Percentiles rank a stretch among this genome's conserved stretches.
These are phyloP conservation scores for Apiospora koreana DNA, from an alignment of 2,329 filamentous ascomycete species.

Conservation along the genomic window DNA sequence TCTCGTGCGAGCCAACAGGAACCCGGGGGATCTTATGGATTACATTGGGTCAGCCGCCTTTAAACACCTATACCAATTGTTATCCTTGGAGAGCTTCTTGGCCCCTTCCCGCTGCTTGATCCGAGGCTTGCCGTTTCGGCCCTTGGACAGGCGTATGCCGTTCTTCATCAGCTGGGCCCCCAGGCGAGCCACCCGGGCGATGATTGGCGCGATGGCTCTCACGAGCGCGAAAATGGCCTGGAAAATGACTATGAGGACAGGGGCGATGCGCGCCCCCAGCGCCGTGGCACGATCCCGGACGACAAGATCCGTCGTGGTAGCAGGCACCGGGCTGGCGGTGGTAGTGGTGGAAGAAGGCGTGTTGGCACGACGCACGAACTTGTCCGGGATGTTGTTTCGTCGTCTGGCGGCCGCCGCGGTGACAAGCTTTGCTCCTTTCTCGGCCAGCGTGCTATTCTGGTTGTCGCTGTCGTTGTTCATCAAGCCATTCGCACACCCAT, in stretches of 20 bases:
- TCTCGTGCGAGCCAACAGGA: no score
- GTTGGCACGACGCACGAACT: neutral
- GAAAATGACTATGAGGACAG: neutral
- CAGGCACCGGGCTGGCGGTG: no score
- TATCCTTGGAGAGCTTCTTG: neutral
- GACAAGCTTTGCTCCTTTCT: no score
- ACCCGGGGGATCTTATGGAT: no score
- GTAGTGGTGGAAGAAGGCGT: neutral
- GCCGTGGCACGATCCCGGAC: neutral
- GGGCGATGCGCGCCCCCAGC: neutral
- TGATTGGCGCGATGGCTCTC: neutral
- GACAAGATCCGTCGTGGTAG: no score
- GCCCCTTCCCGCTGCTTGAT: neutral
- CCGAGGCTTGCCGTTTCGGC: neutral
- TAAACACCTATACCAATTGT: neutral
- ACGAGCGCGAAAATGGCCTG: neutral
- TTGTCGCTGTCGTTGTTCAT: neutral
- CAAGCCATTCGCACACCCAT: no score
- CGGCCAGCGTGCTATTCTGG: no score
- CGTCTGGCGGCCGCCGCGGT: no score
- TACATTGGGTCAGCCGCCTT: no score
- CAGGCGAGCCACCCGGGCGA: neutral
- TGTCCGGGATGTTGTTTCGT: neutral
- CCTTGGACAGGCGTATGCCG: neutral
- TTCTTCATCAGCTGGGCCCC: neutral